Evolutionary conservation across 2,329 filamentous ascomycete genomes (phyloP).

Genomic region (Alternaria longipes): DNA sequence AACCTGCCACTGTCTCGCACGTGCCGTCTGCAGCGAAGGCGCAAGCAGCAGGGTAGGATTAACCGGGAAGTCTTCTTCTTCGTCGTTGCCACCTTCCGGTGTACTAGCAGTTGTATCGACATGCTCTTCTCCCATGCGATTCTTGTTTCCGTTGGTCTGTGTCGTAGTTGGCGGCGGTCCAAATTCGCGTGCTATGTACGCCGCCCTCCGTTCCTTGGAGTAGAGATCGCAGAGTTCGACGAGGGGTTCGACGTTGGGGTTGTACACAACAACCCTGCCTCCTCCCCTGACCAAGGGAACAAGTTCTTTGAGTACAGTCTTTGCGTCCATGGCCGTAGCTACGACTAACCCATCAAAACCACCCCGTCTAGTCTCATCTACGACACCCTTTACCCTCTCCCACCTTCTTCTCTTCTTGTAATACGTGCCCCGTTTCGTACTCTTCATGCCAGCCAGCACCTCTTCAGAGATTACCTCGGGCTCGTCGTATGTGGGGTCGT

Average conservation of each 20-base stretch:
- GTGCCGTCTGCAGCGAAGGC: constrained; percentile 80
- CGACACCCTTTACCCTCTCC: constrained; percentile 74
- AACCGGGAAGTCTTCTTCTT: constrained; percentile 76
- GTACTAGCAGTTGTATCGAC: too few relatives aligned
- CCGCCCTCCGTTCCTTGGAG: constrained; percentile 78
- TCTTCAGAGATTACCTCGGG: constrained; percentile 68
- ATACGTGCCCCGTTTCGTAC: constrained; percentile 83
- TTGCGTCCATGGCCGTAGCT: constrained; percentile 82
- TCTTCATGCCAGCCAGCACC: constrained; percentile 75
- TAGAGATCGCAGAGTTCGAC: constrained; percentile 83
- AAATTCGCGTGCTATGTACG: constrained; percentile 60
- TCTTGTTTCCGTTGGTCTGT: constrained; percentile 11
- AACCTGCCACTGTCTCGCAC: constrained; percentile 86
- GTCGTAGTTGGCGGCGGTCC: constrained; percentile 18
- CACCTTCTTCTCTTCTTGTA: constrained; percentile 89
- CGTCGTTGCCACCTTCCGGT: constrained; percentile 24
- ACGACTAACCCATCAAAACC: constrained; percentile 85
- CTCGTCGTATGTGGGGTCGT: constrained; percentile 78
- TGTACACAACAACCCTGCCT: constrained; percentile 86
- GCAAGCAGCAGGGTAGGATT: constrained; percentile 87
- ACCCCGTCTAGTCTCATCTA: constrained; percentile 77
- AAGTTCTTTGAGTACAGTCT: constrained; percentile 75
- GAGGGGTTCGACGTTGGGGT: constrained; percentile 80
- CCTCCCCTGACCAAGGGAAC: constrained; percentile 85
- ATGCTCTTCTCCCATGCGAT: not conserved